Evolutionary conservation across 306 rosid species (phyloP).

Genomic region (Prinsepia uniflora): DNA sequence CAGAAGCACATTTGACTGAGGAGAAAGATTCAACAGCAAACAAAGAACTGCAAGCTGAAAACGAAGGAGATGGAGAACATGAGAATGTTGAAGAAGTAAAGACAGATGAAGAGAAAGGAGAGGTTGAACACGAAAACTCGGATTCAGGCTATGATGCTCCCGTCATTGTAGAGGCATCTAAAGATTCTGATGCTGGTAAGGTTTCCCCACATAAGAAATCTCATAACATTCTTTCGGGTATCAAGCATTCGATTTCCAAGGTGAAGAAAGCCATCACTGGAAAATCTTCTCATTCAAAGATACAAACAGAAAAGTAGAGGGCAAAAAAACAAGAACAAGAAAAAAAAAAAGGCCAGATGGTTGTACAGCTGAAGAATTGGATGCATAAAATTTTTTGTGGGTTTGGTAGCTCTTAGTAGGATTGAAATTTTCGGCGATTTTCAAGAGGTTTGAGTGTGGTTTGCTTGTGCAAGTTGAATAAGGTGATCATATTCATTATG

Average conservation of each 20-base stretch:
- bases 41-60: slow-evolving; percentile 26
- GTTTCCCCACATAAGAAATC: slow-evolving; percentile 44
- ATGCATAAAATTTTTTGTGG: not conserved
- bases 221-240: slow-evolving; percentile 54
- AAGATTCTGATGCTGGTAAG: slow-evolving; percentile 34
- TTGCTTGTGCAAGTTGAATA: slow-evolving; percentile 3
- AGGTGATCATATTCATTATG: not conserved
- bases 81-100: slow-evolving; percentile 20
- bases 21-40: slow-evolving; percentile 12
- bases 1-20: slow-evolving; percentile 11
- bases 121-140: slow-evolving; percentile 21
- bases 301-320: slow-evolving; percentile 29
- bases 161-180: slow-evolving; percentile 34
- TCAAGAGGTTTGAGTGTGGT: slow-evolving; percentile 7
- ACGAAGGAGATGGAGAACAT: slow-evolving; percentile 18
- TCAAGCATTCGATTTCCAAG: slow-evolving; percentile 71
- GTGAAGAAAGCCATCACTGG: slow-evolving; percentile 69
- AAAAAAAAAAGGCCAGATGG: not conserved
- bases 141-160: slow-evolving; percentile 28
- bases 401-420: slow-evolving; percentile 14
- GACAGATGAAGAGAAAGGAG: slow-evolving; percentile 23
- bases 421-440: not conserved
- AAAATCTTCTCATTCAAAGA: slow-evolving; percentile 55
- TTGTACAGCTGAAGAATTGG: slow-evolving; percentile 18
- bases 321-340: not conserved